Evolutionary conservation across 352 stramenopile genomes (phyloP).

Genomic region (Globisporangium cylindrosporum): DNA sequence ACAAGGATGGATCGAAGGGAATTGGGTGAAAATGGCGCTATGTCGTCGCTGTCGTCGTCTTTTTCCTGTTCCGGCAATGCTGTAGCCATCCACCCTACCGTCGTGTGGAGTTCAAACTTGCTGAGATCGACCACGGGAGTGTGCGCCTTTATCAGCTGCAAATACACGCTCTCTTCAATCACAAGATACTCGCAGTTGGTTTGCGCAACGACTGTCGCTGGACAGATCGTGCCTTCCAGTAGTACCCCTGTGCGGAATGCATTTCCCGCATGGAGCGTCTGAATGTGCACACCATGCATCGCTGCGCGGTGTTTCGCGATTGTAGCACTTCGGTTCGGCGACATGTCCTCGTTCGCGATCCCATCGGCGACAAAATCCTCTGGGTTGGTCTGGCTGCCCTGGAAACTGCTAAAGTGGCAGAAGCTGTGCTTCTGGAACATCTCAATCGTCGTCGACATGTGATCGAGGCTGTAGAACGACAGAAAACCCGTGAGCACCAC

Average conservation of each 20-base stretch:
- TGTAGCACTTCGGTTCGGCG: constrained; percentile 4
- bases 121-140: constrained; percentile 32
- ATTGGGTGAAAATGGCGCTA: neutral
- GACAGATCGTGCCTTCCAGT: constrained; percentile 32
- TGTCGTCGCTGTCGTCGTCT: neutral
- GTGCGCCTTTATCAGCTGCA: constrained; percentile 34
- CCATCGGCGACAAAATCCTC: constrained; percentile 26
- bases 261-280: constrained; percentile 49
- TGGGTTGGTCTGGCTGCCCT: constrained; percentile 25
- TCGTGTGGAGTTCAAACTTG: neutral
- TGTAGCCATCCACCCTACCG: neutral
- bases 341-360: neutral
- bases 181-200: constrained; percentile 53
- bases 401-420: constrained; percentile 40
- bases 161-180: constrained; percentile 45
- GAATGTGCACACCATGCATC: constrained; percentile 55
- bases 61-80: neutral
- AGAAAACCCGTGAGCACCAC: constrained; percentile 51
- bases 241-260: constrained; percentile 54
- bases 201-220: constrained; percentile 50
- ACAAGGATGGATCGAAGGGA: constrained; percentile 14
- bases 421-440: constrained; percentile 67
- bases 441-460: constrained; percentile 49
- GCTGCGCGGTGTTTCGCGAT: constrained; percentile 29
- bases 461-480: constrained; percentile 60